Evolutionary conservation across 2,329 filamentous ascomycete species (phyloP).

Genomic region (Zalaria sp.): DNA sequence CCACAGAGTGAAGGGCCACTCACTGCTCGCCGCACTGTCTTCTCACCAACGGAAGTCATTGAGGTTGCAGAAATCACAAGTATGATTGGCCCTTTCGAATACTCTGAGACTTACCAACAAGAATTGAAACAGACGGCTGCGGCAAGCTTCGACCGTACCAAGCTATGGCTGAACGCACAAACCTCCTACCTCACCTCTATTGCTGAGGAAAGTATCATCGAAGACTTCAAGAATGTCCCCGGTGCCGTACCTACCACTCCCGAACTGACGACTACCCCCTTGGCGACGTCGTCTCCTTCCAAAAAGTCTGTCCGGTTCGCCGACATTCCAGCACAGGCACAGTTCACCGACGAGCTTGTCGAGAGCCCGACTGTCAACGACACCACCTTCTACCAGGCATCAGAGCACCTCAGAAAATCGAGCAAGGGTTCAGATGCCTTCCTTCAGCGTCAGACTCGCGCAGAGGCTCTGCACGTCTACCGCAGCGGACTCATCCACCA

Average conservation of each 20-base stretch:
- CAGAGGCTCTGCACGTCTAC: conserved; percentile 75
- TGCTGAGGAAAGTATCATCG: conserved; percentile 6
- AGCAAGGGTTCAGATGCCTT: conserved; percentile 59
- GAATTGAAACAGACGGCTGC: conserved; percentile 58
- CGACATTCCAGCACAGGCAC: conserved; percentile 18
- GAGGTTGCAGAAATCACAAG: conserved; percentile 36
- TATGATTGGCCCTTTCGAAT: conserved; percentile 49
- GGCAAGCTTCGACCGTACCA: conserved; percentile 71
- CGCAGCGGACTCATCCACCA: conserved; percentile 58
- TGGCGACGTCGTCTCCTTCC: conserved; percentile 21
- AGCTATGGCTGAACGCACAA: conserved; percentile 75
- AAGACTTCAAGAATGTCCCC: conserved; percentile 15
- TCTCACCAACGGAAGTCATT: conserved; percentile 21
- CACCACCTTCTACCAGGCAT: conserved; percentile 77
- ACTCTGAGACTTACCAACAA: conserved; percentile 60
- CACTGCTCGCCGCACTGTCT: conserved; percentile 43
- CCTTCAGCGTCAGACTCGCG: conserved; percentile 69
- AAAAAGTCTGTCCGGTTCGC: conserved; percentile 72
- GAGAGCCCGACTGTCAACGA: conserved; percentile 27
- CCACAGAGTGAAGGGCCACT: conserved; percentile 41
- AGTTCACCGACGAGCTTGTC: background rate
- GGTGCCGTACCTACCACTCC: conserved; percentile 17
- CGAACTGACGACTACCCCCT: conserved; percentile 9
- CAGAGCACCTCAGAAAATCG: conserved; percentile 57
- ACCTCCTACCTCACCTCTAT: conserved; percentile 42